Evolutionary conservation across 495 filamentous ascomycete genomes (phyloP).

Genomic region (Evernia prunastri): DNA sequence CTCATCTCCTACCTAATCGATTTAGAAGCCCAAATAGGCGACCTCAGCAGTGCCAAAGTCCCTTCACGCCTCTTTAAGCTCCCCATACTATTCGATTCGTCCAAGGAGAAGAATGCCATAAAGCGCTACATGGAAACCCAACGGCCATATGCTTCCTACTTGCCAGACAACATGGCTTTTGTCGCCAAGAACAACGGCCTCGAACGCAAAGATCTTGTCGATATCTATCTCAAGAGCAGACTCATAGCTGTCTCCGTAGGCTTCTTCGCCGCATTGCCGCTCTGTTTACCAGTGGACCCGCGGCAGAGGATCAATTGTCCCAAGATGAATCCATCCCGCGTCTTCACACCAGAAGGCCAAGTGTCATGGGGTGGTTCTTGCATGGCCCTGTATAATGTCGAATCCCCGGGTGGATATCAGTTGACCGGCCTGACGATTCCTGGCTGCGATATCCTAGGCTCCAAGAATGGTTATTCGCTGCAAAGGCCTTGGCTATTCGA

Average conservation of each 20-base stretch:
- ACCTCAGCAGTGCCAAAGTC: constrained; percentile 39
- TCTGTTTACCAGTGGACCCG: constrained; percentile 52
- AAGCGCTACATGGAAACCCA: constrained; percentile 53
- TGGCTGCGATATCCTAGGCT: constrained; percentile 48
- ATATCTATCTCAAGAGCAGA: constrained; percentile 41
- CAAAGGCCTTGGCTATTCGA: constrained; percentile 49
- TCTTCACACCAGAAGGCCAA: constrained; percentile 51
- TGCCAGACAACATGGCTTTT: constrained; percentile 52
- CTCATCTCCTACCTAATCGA: constrained; percentile 31
- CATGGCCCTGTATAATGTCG: constrained; percentile 51
- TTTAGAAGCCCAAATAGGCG: constrained; percentile 32
- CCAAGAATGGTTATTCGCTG: constrained; percentile 40
- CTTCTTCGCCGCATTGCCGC: constrained; percentile 50
- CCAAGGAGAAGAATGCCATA: constrained; percentile 43
- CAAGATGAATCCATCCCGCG: constrained; percentile 54
- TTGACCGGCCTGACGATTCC: constrained; percentile 50
- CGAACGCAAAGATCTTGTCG: constrained; percentile 38
- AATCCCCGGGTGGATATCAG: constrained; percentile 54
- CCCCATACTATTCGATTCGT: constrained; percentile 48
- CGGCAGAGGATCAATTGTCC: constrained; percentile 46
- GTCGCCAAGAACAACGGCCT: constrained; percentile 54
- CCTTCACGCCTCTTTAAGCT: constrained; percentile 48
- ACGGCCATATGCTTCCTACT: constrained; percentile 50
- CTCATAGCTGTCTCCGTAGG: constrained; percentile 52
- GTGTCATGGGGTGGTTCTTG: constrained; percentile 50